Conservation (phyloP, 192 early-diverging fungal genomes). For the Rhizophagus clarus region DNA sequence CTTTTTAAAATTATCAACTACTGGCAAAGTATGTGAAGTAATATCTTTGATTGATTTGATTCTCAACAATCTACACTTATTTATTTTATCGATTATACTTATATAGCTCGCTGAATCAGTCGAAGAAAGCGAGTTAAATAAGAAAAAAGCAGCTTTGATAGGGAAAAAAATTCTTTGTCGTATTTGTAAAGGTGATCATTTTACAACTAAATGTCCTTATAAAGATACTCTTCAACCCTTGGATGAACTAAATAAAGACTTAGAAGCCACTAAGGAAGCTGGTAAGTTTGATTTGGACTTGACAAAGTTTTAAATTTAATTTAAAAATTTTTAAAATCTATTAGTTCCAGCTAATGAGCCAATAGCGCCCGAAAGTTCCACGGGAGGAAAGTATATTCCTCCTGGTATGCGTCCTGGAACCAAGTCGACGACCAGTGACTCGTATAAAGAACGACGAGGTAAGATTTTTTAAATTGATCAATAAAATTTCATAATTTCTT, state of each 20-base stretch:
- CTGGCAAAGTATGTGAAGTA: constrained; percentile 54
- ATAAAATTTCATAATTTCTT: background rate
- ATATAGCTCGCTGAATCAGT: constrained; percentile 52
- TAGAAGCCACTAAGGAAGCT: constrained; percentile 48
- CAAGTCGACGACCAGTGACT: constrained; percentile 41
- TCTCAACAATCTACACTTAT: background rate
- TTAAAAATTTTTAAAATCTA: background rate
- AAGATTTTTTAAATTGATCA: background rate
- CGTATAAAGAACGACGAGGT: constrained; percentile 50
- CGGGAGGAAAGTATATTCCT: constrained; percentile 79
- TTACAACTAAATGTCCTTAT: constrained; percentile 96
- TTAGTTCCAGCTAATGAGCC: constrained; percentile 34
- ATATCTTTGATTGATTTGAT: background rate
- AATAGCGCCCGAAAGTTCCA: constrained; percentile 39
- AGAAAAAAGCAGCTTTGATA: constrained; percentile 59
- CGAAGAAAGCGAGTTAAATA: constrained; percentile 64
- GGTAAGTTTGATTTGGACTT: constrained; percentile 34
- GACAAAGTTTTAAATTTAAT: background rate
- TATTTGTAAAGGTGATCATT: constrained; percentile 96
- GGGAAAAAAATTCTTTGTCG: constrained; percentile 90
- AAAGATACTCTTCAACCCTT: constrained; percentile 89
- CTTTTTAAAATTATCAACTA: constrained; percentile 77
- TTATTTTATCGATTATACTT: background rate
- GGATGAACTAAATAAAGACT: constrained; percentile 60
- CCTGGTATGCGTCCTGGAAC: constrained; percentile 71